Conservation (phyloP, 1,139 yeast genomes). For the Tardiomyces blankii region DNA sequence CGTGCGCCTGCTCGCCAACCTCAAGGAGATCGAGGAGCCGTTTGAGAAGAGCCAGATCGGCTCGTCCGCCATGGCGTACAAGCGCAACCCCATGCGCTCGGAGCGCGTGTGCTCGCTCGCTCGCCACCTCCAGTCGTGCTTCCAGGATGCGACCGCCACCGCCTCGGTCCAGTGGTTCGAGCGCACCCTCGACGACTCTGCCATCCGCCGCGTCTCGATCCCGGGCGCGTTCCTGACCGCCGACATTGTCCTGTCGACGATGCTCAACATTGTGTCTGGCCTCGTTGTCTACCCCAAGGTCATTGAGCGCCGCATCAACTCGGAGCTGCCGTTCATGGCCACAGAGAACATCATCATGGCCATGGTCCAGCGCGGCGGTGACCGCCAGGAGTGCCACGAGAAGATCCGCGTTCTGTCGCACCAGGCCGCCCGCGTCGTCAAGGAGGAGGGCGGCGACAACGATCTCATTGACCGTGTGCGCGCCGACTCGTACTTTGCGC, state of each 20-base stretch:
- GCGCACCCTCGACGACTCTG: conserved; percentile 96
- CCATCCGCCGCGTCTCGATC: conserved; percentile 91
- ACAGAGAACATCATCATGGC: conserved; percentile 99
- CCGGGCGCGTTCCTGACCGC: conserved; percentile 97
- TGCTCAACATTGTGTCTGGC: conserved; percentile 87
- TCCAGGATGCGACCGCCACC: conserved; percentile 89
- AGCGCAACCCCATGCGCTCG: conserved; percentile 99
- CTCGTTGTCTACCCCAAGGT: conserved; percentile 97
- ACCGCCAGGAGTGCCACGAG: conserved; percentile 98
- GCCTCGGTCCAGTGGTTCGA: conserved; percentile 99
- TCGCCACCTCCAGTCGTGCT: conserved; percentile 86
- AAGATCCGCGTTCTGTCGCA: conserved; percentile 93
- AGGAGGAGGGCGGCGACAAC: conserved; percentile 97
- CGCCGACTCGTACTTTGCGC: conserved; percentile 73
- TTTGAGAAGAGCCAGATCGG: conserved; percentile 97
- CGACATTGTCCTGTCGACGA: conserved; percentile 81
- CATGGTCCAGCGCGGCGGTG: conserved; percentile 96
- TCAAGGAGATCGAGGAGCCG: conserved; percentile 97
- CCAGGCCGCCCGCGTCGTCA: conserved; percentile 94
- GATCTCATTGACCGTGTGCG: conserved; percentile 86
- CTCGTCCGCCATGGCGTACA: conserved; percentile 97
- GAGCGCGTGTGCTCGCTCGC: conserved; percentile 97
- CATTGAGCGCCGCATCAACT: conserved; percentile 86
- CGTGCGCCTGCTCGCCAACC: conserved; percentile 86
- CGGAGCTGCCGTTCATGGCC: conserved; percentile 99